Percentiles rank a stretch among this genome's conserved stretches.
phyloP scores from a whole-genome alignment of 768 basidiomycete species.

The Dacryopinax spathularia region DNA sequence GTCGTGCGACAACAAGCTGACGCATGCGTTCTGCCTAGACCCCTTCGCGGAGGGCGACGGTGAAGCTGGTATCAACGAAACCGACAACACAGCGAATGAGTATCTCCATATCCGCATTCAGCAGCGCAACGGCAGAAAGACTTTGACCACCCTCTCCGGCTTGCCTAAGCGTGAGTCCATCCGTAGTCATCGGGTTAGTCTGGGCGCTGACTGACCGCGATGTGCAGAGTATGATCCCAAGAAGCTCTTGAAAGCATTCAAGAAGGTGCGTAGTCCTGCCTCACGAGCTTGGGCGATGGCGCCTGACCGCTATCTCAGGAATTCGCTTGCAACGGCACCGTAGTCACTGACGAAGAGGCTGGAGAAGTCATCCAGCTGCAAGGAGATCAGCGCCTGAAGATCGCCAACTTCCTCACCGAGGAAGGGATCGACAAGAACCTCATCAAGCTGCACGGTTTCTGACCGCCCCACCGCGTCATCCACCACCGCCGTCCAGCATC shows the following conservation, averaged over 20 bases:
- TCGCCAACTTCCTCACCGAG: conserved; percentile 70
- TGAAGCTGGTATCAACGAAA: conserved; percentile 53
- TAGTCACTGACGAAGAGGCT: conserved; percentile 89
- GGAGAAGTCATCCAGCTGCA: conserved; percentile 97
- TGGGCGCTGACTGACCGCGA: neutral
- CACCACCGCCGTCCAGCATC: neutral
- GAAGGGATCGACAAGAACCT: conserved; percentile 62
- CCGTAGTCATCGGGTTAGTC: conserved; percentile 3
- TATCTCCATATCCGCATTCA: conserved; percentile 96
- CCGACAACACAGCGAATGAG: conserved; percentile 68
- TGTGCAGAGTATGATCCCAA: conserved; percentile 80
- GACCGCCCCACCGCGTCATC: conserved; percentile 14
- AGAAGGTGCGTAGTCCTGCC: conserved; percentile 50
- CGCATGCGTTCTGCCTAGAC: conserved; percentile 35
- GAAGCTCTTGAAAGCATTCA: conserved; percentile 97
- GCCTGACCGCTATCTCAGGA: conserved; percentile 38
- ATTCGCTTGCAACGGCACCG: conserved; percentile 95
- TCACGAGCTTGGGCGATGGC: neutral
- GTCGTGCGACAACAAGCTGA: neutral
- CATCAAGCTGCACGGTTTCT: conserved; percentile 86
- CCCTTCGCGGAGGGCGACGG: conserved; percentile 93
- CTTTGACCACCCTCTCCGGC: conserved; percentile 92
- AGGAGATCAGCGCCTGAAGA: conserved; percentile 91
- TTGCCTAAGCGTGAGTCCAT: conserved; percentile 60
- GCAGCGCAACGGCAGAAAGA: conserved; percentile 98